Conservation (phyloP, 2,329 filamentous ascomycete species). For the Lasiodiplodia citricola region DNA sequence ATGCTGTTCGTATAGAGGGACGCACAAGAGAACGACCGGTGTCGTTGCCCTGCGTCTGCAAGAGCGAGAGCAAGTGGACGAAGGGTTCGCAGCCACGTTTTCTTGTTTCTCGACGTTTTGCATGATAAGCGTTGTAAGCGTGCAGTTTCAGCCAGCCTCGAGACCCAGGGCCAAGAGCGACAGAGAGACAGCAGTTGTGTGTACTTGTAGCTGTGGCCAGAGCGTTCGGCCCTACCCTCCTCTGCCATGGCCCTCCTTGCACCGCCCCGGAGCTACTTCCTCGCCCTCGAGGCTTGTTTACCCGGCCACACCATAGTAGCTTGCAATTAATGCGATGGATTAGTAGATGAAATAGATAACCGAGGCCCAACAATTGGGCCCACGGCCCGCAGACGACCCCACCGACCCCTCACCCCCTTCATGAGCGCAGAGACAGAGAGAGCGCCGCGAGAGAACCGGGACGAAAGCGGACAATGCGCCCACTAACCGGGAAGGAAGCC, state of each 20-base stretch:
- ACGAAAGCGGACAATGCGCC: not conserved
- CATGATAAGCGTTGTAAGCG: not conserved
- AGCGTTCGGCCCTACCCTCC: not conserved
- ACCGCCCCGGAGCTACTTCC: not conserved
- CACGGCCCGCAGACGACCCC: too few species aligned
- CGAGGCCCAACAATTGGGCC: not conserved
- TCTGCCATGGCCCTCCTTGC: not conserved
- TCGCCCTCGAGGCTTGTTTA: not conserved
- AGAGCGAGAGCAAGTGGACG: not conserved
- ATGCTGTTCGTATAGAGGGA: not conserved
- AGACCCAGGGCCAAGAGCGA: not conserved
- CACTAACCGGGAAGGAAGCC: not conserved
- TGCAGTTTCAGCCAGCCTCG: slow-evolving; percentile 10
- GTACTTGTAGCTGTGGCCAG: not conserved
- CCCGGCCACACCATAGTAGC: not conserved
- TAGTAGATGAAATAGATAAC: not conserved
- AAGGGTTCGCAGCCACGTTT: not conserved
- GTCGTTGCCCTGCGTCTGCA: not conserved
- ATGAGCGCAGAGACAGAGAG: not conserved
- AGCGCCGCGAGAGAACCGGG: too few species aligned
- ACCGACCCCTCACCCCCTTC: not conserved
- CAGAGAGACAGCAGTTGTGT: not conserved
- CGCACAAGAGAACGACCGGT: not conserved
- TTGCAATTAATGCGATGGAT: not conserved
- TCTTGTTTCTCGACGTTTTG: not conserved